Percentiles rank a stretch among this genome's conserved stretches.
Conservation (phyloP, 169 alveolate genomes). For the Theileria annulata region DNA sequence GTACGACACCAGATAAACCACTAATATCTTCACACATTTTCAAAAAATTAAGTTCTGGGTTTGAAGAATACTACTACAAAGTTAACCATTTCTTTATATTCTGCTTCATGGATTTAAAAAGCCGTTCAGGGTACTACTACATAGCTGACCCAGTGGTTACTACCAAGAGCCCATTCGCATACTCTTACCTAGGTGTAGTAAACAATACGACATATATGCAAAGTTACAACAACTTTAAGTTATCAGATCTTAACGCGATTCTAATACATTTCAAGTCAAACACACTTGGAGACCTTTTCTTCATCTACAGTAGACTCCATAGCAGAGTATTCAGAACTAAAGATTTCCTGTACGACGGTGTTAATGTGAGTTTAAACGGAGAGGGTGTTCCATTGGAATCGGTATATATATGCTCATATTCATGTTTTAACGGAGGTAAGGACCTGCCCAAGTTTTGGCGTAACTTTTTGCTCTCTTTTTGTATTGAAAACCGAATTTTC, state of each 20-base stretch:
- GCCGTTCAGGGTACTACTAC: slow-evolving; percentile 29
- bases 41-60: neutral
- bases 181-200: neutral
- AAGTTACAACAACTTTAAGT: slow-evolving; percentile 3
- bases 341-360: neutral
- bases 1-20: neutral
- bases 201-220: neutral
- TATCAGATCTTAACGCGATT: slow-evolving; percentile 7
- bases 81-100: slow-evolving; percentile 19
- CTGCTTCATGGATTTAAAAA: slow-evolving; percentile 24
- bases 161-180: slow-evolving; percentile 15
- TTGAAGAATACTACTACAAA: neutral
- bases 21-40: slow-evolving; percentile 3
- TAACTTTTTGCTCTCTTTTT: slow-evolving; percentile 9
- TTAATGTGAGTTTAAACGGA: neutral
- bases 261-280: neutral
- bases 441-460: slow-evolving; percentile 6
- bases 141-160: slow-evolving; percentile 19
- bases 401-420: slow-evolving; percentile 14
- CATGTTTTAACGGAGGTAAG: slow-evolving; percentile 14
- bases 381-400: neutral
- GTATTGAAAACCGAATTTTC: neutral
- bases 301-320: slow-evolving; percentile 6
- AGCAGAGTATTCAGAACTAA: neutral
- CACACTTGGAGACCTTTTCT: slow-evolving; percentile 2